Base-by-base conservation (phyloP, 1,284 basidiomycete genomes). In the Tilletia indica region DNA sequence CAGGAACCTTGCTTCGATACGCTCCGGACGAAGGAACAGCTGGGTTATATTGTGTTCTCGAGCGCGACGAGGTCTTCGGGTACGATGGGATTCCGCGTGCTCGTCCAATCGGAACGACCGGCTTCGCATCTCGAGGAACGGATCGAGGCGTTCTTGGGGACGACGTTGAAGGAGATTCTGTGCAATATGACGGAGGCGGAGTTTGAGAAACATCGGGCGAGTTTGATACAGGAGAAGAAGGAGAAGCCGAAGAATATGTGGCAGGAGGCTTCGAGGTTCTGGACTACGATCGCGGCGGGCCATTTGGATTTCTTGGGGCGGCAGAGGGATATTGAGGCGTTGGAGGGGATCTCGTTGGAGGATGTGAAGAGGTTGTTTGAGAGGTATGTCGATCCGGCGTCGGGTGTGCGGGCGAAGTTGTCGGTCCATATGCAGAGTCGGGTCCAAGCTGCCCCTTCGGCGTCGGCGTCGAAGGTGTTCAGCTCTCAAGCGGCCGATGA, bases 11-110 rank as follows among this genome's bases (percentile, higher is more conserved):
- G 91, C n/a, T 99, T 99, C 86, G 91, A 97, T 82, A 87, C 91
- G 48, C 88, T 99, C 54, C 90, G 97, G n/a, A 98, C 96, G 2
- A 91, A 94, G 84, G 94, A 99, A 84, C 97, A 99, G 85, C 88
- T 99, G 0, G 97, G 97, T 12, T 99, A 99, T 83, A 78, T 84
- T 0, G 83, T 84, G 12, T 83, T 83, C 66, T 77, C 77, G 56
- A 74, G 77, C 11, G 73, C 76, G 19, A 76, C 81, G 42, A 74
- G 74, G 67, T 69, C 72, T 31, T 68, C 77, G 2, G 91, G 89
- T 48, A 88, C 91, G 71, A 88, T 89, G 77, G 95, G 94, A 11
- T 86, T 97, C 77, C 89, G 93, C n/a, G 89, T 99, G 69, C 87
- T 95, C 8, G 89, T 99, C 39, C 97, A 99, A 86, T 93, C 92